These are phyloP conservation scores for Fraxinus baroniana DNA, from an alignment of 305 asterid species.

Conservation along the genomic window DNA sequence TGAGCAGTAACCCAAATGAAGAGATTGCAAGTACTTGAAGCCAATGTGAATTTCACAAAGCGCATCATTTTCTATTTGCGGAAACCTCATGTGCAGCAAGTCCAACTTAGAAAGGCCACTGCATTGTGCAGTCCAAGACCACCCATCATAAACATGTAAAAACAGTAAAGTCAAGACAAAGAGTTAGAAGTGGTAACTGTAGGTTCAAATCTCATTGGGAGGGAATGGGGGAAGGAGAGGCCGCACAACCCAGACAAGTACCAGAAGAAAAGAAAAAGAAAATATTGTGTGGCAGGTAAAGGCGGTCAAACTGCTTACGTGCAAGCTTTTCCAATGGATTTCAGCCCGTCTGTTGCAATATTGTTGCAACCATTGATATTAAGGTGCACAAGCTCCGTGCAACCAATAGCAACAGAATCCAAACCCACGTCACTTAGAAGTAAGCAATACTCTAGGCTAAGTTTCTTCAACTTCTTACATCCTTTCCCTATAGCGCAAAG, in stretches of 20 bases:
- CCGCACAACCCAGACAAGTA: not conserved
- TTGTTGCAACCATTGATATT: not conserved
- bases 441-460: not conserved
- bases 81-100: slow-evolving; percentile 25
- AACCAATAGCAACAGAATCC: not conserved
- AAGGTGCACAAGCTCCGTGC: not conserved
- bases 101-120: slow-evolving; percentile 75
- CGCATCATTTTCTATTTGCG: slow-evolving; percentile 37
- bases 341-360: not conserved
- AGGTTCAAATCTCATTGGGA: not conserved
- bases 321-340: not conserved
- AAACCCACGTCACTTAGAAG: not conserved
- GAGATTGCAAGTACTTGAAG: slow-evolving; percentile 84
- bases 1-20: slow-evolving; percentile 83
- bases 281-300: not conserved
- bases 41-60: slow-evolving; percentile 73
- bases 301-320: not conserved
- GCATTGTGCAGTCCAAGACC: slow-evolving; percentile 31
- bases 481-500: not conserved
- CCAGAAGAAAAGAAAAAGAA: not conserved
- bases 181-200: slow-evolving; percentile 4
- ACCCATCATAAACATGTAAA: not conserved
- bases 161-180: not conserved
- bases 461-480: not conserved
- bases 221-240: not conserved